Evolutionary conservation across 306 rosid species (phyloP).

Genomic region (Glycine soja): DNA sequence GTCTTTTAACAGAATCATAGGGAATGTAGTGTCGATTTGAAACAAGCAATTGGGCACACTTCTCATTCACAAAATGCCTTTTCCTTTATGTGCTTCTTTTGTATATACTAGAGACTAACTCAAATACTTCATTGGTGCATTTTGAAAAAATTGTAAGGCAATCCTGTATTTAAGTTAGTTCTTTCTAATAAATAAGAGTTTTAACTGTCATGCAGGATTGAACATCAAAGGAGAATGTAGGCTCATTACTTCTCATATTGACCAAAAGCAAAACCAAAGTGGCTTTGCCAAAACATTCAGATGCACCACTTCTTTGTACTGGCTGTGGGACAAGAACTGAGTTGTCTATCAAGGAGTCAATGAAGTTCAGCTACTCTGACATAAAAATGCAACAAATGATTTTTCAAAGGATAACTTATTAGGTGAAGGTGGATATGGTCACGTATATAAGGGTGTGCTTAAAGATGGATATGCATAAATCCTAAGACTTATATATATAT

Average conservation of each 20-base stretch:
- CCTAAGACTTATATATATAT: no score
- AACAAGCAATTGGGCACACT: no score
- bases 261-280: constrained; percentile 47
- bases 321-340: constrained; percentile 64
- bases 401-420: constrained; percentile 75
- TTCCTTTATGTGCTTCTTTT: no score
- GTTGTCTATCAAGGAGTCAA: constrained; percentile 64
- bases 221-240: constrained; percentile 48
- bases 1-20: no score
- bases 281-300: constrained; percentile 51
- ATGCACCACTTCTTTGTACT: constrained; percentile 73
- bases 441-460: constrained; percentile 74
- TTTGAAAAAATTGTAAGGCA: no score
- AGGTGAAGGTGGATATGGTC: constrained; percentile 94
- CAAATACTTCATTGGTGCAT: no score
- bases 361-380: constrained; percentile 63
- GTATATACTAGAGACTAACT: no score
- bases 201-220: constrained; percentile 51
- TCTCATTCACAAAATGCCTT: no score
- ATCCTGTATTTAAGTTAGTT: background rate
- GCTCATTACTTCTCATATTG: constrained; percentile 50
- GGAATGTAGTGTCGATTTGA: no score
- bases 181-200: constrained; percentile 23
- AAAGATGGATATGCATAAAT: constrained; percentile 82
- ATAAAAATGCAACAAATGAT: constrained; percentile 69